Conservation (phyloP, 2,329 filamentous ascomycete species). For the Cladosporium oxysporum region DNA sequence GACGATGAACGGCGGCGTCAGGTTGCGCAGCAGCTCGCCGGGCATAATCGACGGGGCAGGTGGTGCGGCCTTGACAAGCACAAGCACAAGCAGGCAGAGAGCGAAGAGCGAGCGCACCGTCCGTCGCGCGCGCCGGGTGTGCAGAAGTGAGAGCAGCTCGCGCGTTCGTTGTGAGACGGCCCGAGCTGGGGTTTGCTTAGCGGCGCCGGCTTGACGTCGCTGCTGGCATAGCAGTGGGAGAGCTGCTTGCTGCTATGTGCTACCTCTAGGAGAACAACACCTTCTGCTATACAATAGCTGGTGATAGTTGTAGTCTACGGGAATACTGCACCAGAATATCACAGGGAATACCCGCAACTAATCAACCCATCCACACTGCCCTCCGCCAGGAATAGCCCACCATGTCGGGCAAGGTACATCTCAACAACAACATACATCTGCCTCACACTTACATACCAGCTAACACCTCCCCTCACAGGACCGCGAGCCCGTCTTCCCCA, state of each 20-base stretch:
- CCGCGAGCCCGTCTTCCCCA: constrained; percentile 95
- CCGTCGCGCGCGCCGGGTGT: constrained; percentile 7
- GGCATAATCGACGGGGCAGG: constrained; percentile 41
- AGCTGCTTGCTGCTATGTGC: background rate
- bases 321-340: background rate
- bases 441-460: background rate
- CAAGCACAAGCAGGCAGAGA: background rate
- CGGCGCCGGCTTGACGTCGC: constrained; percentile 15
- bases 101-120: background rate
- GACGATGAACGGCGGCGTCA: constrained; percentile 33
- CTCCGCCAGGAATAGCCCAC: constrained; percentile 21
- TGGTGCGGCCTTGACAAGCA: constrained; percentile 8
- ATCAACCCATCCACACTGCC: background rate
- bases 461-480: constrained; percentile 60
- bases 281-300: background rate
- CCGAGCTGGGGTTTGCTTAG: constrained; percentile 3
- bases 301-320: background rate
- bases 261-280: background rate
- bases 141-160: constrained; percentile 2
- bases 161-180: constrained; percentile 3
- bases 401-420: constrained; percentile 31
- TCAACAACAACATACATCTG: constrained; percentile 3
- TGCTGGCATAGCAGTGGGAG: background rate
- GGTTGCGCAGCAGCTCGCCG: constrained; percentile 50
- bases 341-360: constrained; percentile 2